phyloP scores from a whole-genome alignment of 208 protist species.

The Leishmania martiniquensis region DNA sequence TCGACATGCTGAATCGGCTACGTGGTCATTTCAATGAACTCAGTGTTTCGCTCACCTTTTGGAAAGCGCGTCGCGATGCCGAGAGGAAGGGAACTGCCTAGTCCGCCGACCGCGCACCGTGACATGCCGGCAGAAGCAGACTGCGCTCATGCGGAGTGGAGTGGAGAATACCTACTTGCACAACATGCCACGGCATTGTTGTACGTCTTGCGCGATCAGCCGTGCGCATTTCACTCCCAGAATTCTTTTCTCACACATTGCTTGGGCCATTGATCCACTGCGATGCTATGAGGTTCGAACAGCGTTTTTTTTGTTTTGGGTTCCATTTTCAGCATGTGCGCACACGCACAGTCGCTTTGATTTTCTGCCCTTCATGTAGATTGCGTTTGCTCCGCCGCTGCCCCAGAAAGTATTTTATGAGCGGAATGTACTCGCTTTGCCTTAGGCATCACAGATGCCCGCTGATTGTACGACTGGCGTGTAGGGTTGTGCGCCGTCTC shows the following conservation, averaged over 20 bases:
- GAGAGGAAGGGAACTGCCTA: conserved; percentile 1
- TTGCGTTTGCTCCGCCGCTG: background rate
- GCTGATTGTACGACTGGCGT: background rate
- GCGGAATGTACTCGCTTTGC: background rate
- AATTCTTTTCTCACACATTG: background rate
- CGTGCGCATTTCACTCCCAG: background rate
- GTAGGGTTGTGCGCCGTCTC: background rate
- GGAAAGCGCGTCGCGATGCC: conserved; percentile 14
- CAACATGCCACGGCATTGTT: background rate
- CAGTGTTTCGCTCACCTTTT: conserved; percentile 29
- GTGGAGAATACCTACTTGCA: background rate
- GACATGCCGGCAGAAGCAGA: background rate
- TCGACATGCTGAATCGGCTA: conserved; percentile 70
- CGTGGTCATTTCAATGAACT: conserved; percentile 51
- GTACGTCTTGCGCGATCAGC: too few species aligned
- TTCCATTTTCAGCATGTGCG: background rate
- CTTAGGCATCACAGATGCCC: background rate
- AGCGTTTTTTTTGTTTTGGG: background rate
- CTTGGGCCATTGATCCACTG: background rate
- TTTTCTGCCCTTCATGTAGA: background rate
- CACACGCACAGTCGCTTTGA: background rate
- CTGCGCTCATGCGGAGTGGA: background rate
- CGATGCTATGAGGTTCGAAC: background rate
- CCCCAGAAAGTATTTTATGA: background rate
- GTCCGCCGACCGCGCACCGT: background rate